These are phyloP conservation scores for Lichtheimia hyalospora DNA, from an alignment of 371 early-diverging fungal species.

Conservation along the genomic window DNA sequence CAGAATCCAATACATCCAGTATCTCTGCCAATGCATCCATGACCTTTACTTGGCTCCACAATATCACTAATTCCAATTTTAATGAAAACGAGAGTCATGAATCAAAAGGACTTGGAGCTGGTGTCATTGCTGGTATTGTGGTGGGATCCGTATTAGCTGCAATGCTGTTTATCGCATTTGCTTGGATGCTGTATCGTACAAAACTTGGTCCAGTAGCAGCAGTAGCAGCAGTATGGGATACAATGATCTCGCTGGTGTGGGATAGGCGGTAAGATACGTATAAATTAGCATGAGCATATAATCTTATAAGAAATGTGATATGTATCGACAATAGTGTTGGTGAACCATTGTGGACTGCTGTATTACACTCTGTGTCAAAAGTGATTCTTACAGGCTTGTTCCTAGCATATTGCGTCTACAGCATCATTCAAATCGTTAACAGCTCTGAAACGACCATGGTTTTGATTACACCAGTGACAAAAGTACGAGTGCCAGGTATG, in stretches of 20 bases:
- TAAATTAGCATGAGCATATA: background rate
- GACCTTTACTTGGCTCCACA: background rate
- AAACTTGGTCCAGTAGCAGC: background rate
- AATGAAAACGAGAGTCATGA: background rate
- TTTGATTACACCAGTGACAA: background rate
- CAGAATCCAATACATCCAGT: background rate
- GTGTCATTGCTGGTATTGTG: constrained; percentile 3
- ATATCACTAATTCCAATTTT: background rate
- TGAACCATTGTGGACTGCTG: constrained; percentile 1
- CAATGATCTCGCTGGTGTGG: too few species aligned
- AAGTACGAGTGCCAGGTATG: background rate
- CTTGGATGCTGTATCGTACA: background rate
- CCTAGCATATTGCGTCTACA: background rate
- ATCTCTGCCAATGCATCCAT: background rate
- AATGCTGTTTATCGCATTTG: background rate
- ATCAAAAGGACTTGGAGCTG: background rate
- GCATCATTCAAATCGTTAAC: background rate
- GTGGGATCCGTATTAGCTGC: background rate
- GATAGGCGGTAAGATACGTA: background rate
- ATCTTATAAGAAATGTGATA: background rate
- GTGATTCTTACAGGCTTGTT: background rate
- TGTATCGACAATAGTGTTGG: background rate
- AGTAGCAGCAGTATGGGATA: background rate
- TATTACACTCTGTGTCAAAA: background rate
- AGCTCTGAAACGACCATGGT: background rate